Percentiles rank a stretch among this genome's conserved stretches.
Conservation (phyloP, 1,284 basidiomycete species). For the Takashimella koratensis region DNA sequence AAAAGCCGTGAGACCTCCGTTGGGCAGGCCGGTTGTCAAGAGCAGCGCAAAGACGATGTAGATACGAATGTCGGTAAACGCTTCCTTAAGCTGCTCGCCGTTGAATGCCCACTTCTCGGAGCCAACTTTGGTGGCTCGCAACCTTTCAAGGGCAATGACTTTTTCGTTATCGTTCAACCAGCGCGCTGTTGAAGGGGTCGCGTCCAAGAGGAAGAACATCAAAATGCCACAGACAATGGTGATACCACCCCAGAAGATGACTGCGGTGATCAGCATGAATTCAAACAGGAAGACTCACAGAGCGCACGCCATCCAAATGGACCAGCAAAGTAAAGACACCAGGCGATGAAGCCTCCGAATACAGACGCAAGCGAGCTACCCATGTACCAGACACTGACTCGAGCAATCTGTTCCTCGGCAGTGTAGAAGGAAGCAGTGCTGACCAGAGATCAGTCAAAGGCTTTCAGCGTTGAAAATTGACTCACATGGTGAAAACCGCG, state of each 20-base stretch:
- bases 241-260: constrained; percentile 8
- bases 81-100: constrained; percentile 11
- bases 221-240: constrained; percentile 7
- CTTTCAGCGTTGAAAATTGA: background rate
- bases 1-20: constrained; percentile 25
- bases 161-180: constrained; percentile 25
- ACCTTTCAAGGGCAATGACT: constrained; percentile 20
- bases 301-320: constrained; percentile 3
- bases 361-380: constrained; percentile 2
- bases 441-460: background rate
- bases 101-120: constrained; percentile 14
- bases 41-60: constrained; percentile 18
- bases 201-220: constrained; percentile 4
- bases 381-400: constrained; percentile 8
- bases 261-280: background rate
- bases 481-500: constrained; percentile 8
- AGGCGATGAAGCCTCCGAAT: constrained; percentile 9
- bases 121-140: constrained; percentile 6
- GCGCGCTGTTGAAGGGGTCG: constrained; percentile 9
- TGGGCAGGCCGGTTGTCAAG: constrained; percentile 14
- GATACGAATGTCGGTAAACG: constrained; percentile 14
- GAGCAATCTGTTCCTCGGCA: constrained; percentile 5
- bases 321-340: constrained; percentile 7
- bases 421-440: constrained; percentile 6
- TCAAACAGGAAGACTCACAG: background rate